Evolutionary conservation across 192 early-diverging fungal genomes (phyloP), one percentile per base, ranked within the genome.

Genomic region (Coemansia furcata): DNA sequence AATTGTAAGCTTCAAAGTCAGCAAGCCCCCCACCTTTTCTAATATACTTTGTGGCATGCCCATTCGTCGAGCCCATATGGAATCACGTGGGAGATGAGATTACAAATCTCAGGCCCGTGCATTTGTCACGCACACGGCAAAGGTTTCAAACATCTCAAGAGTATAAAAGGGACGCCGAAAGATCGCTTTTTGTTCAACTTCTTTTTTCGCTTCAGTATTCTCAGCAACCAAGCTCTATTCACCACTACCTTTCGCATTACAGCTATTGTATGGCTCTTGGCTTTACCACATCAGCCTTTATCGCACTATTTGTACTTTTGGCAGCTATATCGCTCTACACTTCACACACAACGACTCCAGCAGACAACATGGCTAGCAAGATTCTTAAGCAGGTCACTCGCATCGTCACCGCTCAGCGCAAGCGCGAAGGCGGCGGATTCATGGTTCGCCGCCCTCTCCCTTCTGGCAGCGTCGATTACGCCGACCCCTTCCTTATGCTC

Each of bases 401-500:
- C 40, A 57, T 76, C 35, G 69, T 82, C 26, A 77, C 76, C 35
- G 76, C 83, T 0, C 79, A 76, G 33, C 69, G 73, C 50, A 83
- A 87, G 74, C 78, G 85, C 55, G 95, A 96, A 71, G 94, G 94
- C 23, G 90, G 84, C 35, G 95, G 94, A 21, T 92, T 93, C 30
- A 84, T 80, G 35, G 93, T 98, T 17, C 90, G 90, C 38, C 86
- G 95, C 6, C 83, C 85, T 7, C 89, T 98, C 33, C 91, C 90
- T 17, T 87, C 85, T 1, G 79, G 68, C 47, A 62, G 79, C 9
- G 83, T 92, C 30, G 82, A 88, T 44, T 88, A 91, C 59, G 85
- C 94, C 42, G 95, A 97, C 68, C 95, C 95, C 5, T 96, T 98
- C 82, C 80, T 96, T 37, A 89, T 96, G 88, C 86, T 96, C 36